A percentile compares a stretch with the other conserved stretches of the same genome.
Conservation (phyloP, 805 yeast species). For the Candida suzukii region DNA sequence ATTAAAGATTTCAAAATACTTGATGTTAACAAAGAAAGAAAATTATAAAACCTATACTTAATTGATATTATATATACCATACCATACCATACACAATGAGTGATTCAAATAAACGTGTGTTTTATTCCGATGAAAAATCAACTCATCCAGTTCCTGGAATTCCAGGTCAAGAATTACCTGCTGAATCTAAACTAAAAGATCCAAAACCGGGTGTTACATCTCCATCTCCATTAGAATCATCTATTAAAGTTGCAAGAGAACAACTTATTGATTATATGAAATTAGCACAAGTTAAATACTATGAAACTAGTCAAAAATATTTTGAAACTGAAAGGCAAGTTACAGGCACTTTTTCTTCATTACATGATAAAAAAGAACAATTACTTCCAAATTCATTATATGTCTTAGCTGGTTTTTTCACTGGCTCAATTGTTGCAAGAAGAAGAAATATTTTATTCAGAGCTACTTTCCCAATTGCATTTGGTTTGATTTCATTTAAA, state of each 20-base stretch:
- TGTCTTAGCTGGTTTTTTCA: constrained; percentile 57
- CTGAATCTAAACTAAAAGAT: constrained; percentile 11
- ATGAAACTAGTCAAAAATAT: constrained; percentile 42
- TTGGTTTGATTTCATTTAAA: constrained; percentile 60
- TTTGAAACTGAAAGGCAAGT: constrained; percentile 57
- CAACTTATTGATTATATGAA: constrained; percentile 26
- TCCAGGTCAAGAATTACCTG: constrained; percentile 12
- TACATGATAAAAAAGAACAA: constrained; percentile 62
- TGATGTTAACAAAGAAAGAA: no score
- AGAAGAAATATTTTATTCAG: constrained; percentile 52
- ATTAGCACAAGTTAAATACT: constrained; percentile 31
- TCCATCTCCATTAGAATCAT: constrained; percentile 38
- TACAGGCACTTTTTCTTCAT: constrained; percentile 51
- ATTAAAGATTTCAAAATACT: no score
- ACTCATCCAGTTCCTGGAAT: constrained; percentile 14
- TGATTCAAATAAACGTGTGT: constrained; percentile 20
- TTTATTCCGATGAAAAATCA: constrained; percentile 14
- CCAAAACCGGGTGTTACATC: constrained; percentile 15
- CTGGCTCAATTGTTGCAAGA: constrained; percentile 71
- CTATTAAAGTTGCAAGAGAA: constrained; percentile 42
- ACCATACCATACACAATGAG: no score
- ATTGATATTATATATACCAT: no score
- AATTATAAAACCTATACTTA: no score
- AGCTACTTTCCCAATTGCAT: constrained; percentile 46
- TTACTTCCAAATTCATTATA: constrained; percentile 67